Conservation (phyloP, 2,329 filamentous ascomycete genomes). For the Botrytis hyacinthi region DNA sequence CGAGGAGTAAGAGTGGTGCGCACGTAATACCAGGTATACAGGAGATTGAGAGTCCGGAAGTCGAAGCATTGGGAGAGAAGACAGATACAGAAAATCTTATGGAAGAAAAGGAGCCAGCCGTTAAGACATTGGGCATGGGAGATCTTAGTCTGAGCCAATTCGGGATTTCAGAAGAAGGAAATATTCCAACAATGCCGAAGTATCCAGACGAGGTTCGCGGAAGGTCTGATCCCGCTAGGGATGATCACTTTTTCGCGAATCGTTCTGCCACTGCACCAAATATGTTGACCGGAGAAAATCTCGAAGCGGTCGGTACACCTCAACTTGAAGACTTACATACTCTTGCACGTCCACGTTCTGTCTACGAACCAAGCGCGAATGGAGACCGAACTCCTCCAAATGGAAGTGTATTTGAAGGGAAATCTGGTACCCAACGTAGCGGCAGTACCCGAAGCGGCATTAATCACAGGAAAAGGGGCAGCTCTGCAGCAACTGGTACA, state of each 20-base stretch:
- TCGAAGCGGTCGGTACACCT: conserved; percentile 27
- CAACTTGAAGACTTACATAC: conserved; percentile 32
- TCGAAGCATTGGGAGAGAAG: conserved; percentile 39
- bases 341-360: conserved; percentile 45
- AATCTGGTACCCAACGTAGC: conserved; percentile 50
- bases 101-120: conserved; percentile 67
- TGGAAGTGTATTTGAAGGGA: conserved; percentile 64
- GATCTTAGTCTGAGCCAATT: conserved; percentile 87
- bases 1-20: conserved; percentile 43
- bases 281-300: conserved; percentile 24
- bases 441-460: conserved; percentile 66
- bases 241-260: conserved; percentile 28
- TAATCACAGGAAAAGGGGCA: conserved; percentile 66
- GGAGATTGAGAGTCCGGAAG: conserved; percentile 35
- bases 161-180: conserved; percentile 66
- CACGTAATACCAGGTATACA: conserved; percentile 33
- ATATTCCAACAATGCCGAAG: conserved; percentile 56
- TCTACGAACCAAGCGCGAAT: conserved; percentile 48
- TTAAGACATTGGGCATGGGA: conserved; percentile 85
- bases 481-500: conserved; percentile 63
- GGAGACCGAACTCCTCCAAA: conserved; percentile 65
- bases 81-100: conserved; percentile 35
- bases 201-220: conserved; percentile 46
- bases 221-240: conserved; percentile 29
- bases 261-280: conserved; percentile 12